phyloP scores from a whole-genome alignment of 1,284 basidiomycete genomes.

The Salmacisia buchloeana region DNA sequence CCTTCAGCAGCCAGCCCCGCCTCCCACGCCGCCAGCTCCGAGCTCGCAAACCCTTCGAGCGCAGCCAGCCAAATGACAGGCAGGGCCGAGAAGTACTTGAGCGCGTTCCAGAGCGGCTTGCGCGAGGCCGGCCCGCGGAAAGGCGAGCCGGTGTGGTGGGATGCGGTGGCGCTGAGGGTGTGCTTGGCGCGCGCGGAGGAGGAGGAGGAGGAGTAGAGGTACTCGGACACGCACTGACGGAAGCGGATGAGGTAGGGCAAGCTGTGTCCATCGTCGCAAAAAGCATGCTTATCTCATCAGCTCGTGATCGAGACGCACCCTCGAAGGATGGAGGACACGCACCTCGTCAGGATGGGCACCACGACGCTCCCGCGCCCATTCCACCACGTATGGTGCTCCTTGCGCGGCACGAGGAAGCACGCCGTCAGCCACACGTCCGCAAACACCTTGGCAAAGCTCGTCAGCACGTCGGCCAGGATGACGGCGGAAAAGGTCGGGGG shows the following conservation, averaged over 20 bases:
- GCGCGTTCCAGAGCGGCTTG: conserved; percentile 80
- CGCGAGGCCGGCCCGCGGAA: too few relatives aligned
- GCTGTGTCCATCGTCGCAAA: too few relatives aligned
- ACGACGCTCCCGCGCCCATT: conserved; percentile 52
- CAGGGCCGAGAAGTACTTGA: conserved; percentile 94
- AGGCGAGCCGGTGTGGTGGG: conserved; percentile 4
- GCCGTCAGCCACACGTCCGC: conserved; percentile 87
- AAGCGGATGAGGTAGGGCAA: conserved; percentile 86
- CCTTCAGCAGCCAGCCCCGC: background rate
- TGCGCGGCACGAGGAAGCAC: conserved; percentile 63
- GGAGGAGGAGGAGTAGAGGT: conserved; percentile 52
- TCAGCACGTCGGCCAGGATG: conserved; percentile 88
- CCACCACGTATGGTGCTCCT: conserved; percentile 43
- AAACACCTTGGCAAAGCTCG: conserved; percentile 91
- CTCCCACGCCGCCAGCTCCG: background rate
- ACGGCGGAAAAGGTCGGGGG: conserved; percentile 84
- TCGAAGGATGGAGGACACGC: conserved; percentile 37
- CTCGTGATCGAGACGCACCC: background rate
- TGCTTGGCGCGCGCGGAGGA: conserved; percentile 5
- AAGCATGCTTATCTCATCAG: too few relatives aligned
- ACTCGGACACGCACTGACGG: conserved; percentile 87
- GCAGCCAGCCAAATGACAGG: conserved; percentile 81
- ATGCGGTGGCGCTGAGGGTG: conserved; percentile 1
- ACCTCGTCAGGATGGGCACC: conserved; percentile 81
- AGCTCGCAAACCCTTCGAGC: conserved; percentile 10